Conservation (phyloP, 257 asterid species). For the Linderniella brevidens region DNA sequence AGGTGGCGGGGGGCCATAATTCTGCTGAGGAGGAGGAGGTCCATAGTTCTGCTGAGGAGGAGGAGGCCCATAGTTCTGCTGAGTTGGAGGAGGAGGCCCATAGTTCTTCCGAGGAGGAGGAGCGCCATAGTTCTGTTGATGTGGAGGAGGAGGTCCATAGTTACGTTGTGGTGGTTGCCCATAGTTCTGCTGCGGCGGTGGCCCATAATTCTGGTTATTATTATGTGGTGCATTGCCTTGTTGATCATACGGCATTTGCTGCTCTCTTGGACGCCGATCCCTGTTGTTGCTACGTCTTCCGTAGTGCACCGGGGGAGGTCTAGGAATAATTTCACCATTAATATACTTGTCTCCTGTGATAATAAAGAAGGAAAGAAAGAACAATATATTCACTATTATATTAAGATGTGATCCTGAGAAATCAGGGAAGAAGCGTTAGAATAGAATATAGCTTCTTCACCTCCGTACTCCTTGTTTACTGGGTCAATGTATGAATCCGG, state of each 20-base stretch:
- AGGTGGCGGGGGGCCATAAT: no score
- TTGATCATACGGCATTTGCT: slow-evolving; percentile 8
- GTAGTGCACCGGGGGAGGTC: slow-evolving; percentile 72
- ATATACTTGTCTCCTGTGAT: slow-evolving; percentile 79
- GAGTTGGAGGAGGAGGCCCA: no score
- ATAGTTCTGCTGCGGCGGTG: slow-evolving; percentile 4
- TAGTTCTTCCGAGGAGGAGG: no score
- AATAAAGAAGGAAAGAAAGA: background rate
- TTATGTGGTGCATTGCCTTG: slow-evolving; percentile 10
- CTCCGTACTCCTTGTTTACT: slow-evolving; percentile 84
- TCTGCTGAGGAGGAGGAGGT: no score
- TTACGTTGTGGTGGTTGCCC: background rate
- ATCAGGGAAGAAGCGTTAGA: slow-evolving; percentile 2
- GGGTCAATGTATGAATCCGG: slow-evolving; percentile 98
- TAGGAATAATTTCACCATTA: slow-evolving; percentile 69
- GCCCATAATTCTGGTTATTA: slow-evolving; percentile 3
- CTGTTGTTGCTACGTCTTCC: slow-evolving; percentile 20
- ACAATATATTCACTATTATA: background rate
- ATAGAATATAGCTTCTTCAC: slow-evolving; percentile 17
- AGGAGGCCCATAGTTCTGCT: no score
- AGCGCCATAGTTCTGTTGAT: slow-evolving; percentile 17
- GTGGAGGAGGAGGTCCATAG: slow-evolving; percentile 1
- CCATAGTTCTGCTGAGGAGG: no score
- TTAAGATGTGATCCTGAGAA: background rate
- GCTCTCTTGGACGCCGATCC: slow-evolving; percentile 14